A percentile compares a stretch with the other conserved stretches of the same genome.
Evolutionary conservation across 2,329 filamentous ascomycete genomes (phyloP).

Genomic region (Stemphylium vesicarium): DNA sequence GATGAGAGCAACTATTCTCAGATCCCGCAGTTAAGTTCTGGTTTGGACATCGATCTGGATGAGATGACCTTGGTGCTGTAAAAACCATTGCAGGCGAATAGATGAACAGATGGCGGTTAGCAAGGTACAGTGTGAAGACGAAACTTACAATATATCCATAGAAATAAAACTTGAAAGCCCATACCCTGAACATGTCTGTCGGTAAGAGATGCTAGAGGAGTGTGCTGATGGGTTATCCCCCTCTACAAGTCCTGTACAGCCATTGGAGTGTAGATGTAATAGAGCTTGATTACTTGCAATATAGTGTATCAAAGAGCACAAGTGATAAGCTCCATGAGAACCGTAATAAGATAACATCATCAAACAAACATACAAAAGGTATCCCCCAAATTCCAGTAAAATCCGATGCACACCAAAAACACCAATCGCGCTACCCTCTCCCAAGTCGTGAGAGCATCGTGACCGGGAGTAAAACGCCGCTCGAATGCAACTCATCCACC

Average conservation of each 20-base stretch:
- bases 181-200: too few relatives aligned
- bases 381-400: constrained; percentile 14
- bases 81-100: neutral
- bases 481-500: constrained; percentile 8
- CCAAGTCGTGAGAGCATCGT: constrained; percentile 5
- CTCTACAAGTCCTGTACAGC: too few relatives aligned
- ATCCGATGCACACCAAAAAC: constrained; percentile 21
- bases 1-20: constrained; percentile 52
- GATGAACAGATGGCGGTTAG: neutral
- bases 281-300: neutral
- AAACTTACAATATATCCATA: too few relatives aligned
- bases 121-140: too few relatives aligned
- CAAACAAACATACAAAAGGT: constrained; percentile 19
- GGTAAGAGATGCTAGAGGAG: too few relatives aligned
- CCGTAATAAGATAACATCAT: neutral
- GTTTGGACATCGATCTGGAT: constrained; percentile 52
- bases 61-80: constrained; percentile 38
- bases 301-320: neutral
- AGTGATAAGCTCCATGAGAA: neutral
- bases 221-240: too few relatives aligned
- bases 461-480: constrained; percentile 19
- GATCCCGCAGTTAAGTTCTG: constrained; percentile 54
- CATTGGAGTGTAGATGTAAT: neutral
- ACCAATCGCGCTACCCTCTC: constrained; percentile 15
- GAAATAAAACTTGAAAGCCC: too few relatives aligned